Evolutionary conservation across 257 asterid genomes (phyloP).

Genomic region (Solanum okadae): DNA sequence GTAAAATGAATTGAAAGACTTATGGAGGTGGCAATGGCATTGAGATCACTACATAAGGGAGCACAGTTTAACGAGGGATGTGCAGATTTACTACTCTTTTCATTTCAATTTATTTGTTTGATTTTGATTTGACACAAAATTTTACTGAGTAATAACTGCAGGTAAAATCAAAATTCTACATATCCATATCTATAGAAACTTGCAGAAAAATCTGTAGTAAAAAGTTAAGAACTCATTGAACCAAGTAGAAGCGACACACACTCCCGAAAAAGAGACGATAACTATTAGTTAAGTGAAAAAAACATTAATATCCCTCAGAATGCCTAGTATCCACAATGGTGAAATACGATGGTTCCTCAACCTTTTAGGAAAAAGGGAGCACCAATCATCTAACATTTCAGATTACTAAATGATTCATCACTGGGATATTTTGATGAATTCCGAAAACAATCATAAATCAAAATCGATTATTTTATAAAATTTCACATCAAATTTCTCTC

Average conservation of each 20-base stretch:
- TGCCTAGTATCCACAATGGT: not conserved
- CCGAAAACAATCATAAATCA: not conserved
- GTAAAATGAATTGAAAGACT: not conserved
- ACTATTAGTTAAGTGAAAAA: too few relatives aligned
- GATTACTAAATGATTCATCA: constrained; percentile 1
- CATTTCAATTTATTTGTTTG: too few relatives aligned
- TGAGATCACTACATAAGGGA: not conserved
- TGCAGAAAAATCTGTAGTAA: not conserved
- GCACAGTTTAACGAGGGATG: not conserved
- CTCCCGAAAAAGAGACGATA: not conserved
- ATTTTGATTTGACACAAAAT: too few relatives aligned
- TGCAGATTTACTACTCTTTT: too few relatives aligned
- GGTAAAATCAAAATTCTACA: not conserved
- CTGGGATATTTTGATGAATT: not conserved
- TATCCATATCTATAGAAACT: not conserved
- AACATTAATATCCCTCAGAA: not conserved
- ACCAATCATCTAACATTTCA: not conserved
- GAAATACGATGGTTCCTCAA: not conserved
- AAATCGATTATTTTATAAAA: too few relatives aligned
- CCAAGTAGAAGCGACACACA: too few relatives aligned
- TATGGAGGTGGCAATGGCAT: not conserved
- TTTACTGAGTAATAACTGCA: not conserved
- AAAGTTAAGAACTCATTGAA: too few relatives aligned
- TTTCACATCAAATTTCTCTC: not conserved
- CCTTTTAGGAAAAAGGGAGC: not conserved